Evolutionary conservation across 305 asterid genomes (phyloP).

Genomic region (Rubia occidens): DNA sequence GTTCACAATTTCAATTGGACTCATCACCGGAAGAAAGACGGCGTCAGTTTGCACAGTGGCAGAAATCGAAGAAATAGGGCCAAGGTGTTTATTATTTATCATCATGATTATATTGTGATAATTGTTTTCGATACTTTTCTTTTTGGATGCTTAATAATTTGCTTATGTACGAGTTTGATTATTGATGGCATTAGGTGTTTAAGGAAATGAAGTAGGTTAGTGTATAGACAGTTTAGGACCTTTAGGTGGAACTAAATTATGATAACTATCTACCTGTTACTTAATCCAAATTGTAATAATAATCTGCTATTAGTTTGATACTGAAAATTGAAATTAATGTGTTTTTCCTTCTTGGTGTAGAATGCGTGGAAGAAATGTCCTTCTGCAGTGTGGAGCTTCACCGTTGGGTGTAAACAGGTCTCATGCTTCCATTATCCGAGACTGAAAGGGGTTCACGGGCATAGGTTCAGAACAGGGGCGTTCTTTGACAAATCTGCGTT

Average conservation of each 20-base stretch:
- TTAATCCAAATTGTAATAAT: constrained; percentile 7
- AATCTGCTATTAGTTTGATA: constrained; percentile 7
- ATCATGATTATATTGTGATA: background rate
- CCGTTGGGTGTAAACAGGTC: constrained; percentile 28
- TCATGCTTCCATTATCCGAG: constrained; percentile 58
- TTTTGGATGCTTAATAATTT: background rate
- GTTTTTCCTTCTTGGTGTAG: constrained; percentile 33
- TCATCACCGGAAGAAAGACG: constrained; percentile 26
- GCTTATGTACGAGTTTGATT: background rate
- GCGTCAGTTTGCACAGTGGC: constrained; percentile 29
- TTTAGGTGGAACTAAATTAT: background rate
- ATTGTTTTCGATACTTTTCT: background rate
- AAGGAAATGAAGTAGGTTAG: background rate
- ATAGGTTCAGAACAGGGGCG: constrained; percentile 47
- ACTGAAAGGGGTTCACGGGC: constrained; percentile 36
- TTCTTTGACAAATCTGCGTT: constrained; percentile 59
- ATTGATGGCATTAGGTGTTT: background rate
- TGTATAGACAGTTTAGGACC: background rate
- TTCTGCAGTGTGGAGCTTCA: constrained; percentile 27
- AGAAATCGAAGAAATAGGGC: constrained; percentile 35
- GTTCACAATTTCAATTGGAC: constrained; percentile 28
- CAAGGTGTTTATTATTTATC: constrained; percentile 34
- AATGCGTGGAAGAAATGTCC: constrained; percentile 42
- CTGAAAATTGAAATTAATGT: constrained; percentile 3
- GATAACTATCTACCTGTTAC: background rate